Evolutionary conservation across 495 filamentous ascomycete species (phyloP), one percentile per base, ranked within the genome.

Genomic region (Neurospora hispaniola): DNA sequence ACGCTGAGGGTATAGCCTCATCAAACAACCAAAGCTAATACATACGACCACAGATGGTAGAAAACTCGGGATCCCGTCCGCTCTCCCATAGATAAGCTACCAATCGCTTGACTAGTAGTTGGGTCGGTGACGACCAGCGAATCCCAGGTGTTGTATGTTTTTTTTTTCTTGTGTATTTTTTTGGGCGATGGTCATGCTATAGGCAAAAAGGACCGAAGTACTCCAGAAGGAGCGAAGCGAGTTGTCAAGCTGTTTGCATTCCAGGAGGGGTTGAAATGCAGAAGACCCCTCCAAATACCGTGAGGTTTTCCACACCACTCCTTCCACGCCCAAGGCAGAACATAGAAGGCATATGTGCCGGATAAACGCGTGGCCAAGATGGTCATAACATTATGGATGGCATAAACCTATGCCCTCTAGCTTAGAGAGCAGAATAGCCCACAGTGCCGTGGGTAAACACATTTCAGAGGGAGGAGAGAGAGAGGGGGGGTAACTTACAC

Each of bases 51-150:
- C 9, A 46, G 43, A 46, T 46, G 43, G 43, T 46, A 46, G 83
- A 84, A 73, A 80, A 81, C 76, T 81, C 82, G 84, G 83, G 80
- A 27, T 27, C 27, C 27, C 27, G 27, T 27, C 27, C 27, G 27
- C 27, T 85, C 84, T 82, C 80, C 82, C 84, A 78, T 84, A 81
- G 80, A 81, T 8, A 40, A 40, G 39, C 39, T 38, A 38, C 35
- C 35, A 38, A 42, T 42, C 42, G 5, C n/a, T 8, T 20, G 48
- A 59, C 48, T 78, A 82, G 78, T 80, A 82, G 74, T 78, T 75
- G 74, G 75, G 80, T 81, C 77, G 80, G 79, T 81, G 81, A 82
- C 78, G 77, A 82, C 76, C 76, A 76, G 81, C 78, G 79, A 82
- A 82, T 78, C 71, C 81, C 76, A 72, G 78, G 77, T 82, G 79